Evolutionary conservation across 2,329 filamentous ascomycete genomes (phyloP), one percentile per base, ranked within the genome.

Genomic region (Anisogramma anomala): DNA sequence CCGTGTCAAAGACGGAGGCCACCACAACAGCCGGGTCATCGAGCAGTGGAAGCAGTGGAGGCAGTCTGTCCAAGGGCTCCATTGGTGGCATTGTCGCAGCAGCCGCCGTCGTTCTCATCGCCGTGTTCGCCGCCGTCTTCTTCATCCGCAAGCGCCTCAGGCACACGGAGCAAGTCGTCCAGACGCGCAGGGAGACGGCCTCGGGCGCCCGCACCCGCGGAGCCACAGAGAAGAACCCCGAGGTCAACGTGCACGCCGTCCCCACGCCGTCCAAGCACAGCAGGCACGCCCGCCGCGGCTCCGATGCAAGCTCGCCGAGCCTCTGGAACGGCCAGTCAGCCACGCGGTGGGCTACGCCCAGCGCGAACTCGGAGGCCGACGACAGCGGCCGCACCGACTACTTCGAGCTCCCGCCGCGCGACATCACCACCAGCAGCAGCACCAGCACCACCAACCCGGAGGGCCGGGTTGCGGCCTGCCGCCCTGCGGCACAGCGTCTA

Each of bases 41-140:
- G 3, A 27, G 49, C 8, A 48, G 48, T 14, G 49, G 51, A 15
- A 48, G 47, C 7, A 52, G 57, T 32, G 49, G 55, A 23, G 49
- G 55, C 17, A 57, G 61, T 10, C 55, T 71, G 17, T 61, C 63
- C 18, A 52, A 50, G 0, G 60, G 55, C 1, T 59, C 66, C 19
- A 56, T 77, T 2, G 72, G 67, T 3, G 74, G 73, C 2, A 72
- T 77, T 17, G 62, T 77, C 25, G 68, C 64, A 2, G 72, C 69
- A 1, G 66, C 66, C 10, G 57, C 71, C 3, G 62, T 60, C 0
- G 52, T 77, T 9, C 56, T 77, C 2, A 41, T 71, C 1, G 57
- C 67, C 19, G 60, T 75, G 9, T 28, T 76, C 5, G 56, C 63
- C 2, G 63, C 63, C 0, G 60, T 70, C 2, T 67, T 61, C 45